Percentiles rank a stretch among this genome's conserved stretches.
phyloP scores from a whole-genome alignment of 1,284 basidiomycete genomes.

The Cutaneotrichosporon cutaneum region DNA sequence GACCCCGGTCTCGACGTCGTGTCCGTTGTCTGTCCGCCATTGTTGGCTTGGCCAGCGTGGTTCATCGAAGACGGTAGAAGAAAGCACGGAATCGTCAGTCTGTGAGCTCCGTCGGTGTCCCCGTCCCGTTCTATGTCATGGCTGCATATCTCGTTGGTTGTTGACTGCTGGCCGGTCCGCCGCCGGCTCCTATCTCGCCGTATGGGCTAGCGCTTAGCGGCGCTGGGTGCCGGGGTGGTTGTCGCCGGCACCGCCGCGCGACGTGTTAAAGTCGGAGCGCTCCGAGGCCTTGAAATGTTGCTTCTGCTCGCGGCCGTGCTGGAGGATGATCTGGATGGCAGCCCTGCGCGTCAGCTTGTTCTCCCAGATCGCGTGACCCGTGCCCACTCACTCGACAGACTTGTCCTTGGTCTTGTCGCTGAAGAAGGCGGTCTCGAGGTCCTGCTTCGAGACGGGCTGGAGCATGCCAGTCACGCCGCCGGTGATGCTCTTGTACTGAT shows the following conservation, averaged over 20 bases:
- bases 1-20: not conserved
- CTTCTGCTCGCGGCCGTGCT: conserved; percentile 40
- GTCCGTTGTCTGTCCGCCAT: not conserved
- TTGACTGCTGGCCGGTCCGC: conserved; percentile 1
- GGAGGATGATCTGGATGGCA: conserved; percentile 47
- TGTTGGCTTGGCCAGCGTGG: not conserved
- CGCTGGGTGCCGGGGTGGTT: conserved; percentile 9
- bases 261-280: conserved; percentile 41
- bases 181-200: not conserved
- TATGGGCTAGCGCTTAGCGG: conserved; percentile 2
- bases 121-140: not conserved
- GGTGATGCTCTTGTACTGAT: conserved; percentile 42
- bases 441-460: conserved; percentile 45
- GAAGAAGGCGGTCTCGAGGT: conserved; percentile 49
- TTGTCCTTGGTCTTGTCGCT: conserved; percentile 49
- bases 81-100: not conserved
- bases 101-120: not conserved
- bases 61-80: not conserved
- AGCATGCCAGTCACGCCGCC: conserved; percentile 47
- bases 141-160: conserved; percentile 4
- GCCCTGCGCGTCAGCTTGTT: conserved; percentile 30
- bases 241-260: conserved; percentile 40
- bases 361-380: not conserved
- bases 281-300: conserved; percentile 30
- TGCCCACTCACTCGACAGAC: conserved; percentile 45